Evolutionary conservation across 2,329 filamentous ascomycete species (phyloP), one percentile per base, ranked within the genome.

Genomic region (Raffaelea albimanens): DNA sequence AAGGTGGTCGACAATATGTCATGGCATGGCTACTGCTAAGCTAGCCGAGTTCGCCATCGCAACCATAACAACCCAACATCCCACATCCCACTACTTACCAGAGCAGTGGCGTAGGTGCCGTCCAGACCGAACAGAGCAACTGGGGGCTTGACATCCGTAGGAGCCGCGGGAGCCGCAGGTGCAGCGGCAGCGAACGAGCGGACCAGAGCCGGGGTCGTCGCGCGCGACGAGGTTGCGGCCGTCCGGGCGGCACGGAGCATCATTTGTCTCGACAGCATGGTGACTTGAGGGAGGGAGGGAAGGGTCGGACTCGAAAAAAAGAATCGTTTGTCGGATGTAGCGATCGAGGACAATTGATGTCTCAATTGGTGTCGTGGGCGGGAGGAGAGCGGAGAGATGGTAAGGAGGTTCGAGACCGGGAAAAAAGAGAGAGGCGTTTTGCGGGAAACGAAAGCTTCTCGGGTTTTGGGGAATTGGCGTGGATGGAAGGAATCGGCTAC

Each of bases 61-160:
- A n/a, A n/a, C n/a, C n/a, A n/a, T n/a, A n/a, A n/a, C n/a, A n/a
- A n/a, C n/a, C n/a, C n/a, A n/a, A n/a, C n/a, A n/a, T n/a, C n/a
- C n/a, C n/a, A n/a, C 13, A 13, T 29, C 13, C 25, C 13, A 7
- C 7, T 29, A 7, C 25, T 29, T 29, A 98, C 93, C 83, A 98
- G 79, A 75, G 93, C 93, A 73, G 85, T 89, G 67, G 93, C 93
- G 75, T 98, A 98, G 67, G 91, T 97, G 70, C 93, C 93, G 71
- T 97, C 93, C 65, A 98, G 75, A 61, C 93, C 93, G 72, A 88
- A 98, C 64, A 98, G 80, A 61, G 90, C 80, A 65, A 96, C 76
- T 58, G 93, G 93, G 61, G 91, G 82, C 77, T 87, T 90, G 67
- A 81, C 71, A 52, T 83, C 80, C 66, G 34, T 16, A 80, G 72